Base-by-base conservation (phyloP, 2,329 filamentous ascomycete genomes). In the Reticulascus tulasneorum region DNA sequence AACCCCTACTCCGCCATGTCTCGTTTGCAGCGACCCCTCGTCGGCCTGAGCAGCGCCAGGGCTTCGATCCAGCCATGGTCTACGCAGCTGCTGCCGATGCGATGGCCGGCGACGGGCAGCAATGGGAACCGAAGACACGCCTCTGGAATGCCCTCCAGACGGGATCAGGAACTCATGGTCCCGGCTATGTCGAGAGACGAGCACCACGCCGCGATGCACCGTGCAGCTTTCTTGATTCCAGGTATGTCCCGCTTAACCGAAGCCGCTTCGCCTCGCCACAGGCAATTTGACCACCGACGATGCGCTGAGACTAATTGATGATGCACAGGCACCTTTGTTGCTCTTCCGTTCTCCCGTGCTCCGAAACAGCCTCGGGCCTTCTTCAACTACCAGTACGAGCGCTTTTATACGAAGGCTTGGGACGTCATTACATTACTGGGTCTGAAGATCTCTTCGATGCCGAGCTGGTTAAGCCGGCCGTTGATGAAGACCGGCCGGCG, bases 391-490 rank as follows among this genome's bases (percentile, higher is more conserved):
- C 56, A 62, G 27, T 61, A 54, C 52, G 53, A 48, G 41, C 58
- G 61, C 25, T 16, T 59, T 21, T 60, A 55, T 44, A 51, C 60
- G 40, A 67, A 60, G 42, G 33, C 48, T 26, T 38, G 54, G n/a
- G 61, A 64, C 39, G 47, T 57, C 9, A 40, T 54, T 20, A 52
- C 56, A 3, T 21, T 68, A 8, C 33, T 67, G 16, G 56, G 59
- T 19, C 48, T 67, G 31, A 66, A 68, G 49, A 48, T 70, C 31
- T 46, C 59, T 22, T 75, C 73, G 18, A 72, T 70, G 62, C 63
- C 64, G 17, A 50, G 46, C 37, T 55, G 66, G 46, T 55, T 66
- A 34, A 58, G 56, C 21, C 59, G 58, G 15, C 67, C 68, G 10
- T 51, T 48, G n/a, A 68, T 70, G 52, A 64, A 69, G 49, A 52